Base-by-base conservation (phyloP, 225 moss, liverwort and hornwort genomes). In the Rhytidiadelphus loreus region DNA sequence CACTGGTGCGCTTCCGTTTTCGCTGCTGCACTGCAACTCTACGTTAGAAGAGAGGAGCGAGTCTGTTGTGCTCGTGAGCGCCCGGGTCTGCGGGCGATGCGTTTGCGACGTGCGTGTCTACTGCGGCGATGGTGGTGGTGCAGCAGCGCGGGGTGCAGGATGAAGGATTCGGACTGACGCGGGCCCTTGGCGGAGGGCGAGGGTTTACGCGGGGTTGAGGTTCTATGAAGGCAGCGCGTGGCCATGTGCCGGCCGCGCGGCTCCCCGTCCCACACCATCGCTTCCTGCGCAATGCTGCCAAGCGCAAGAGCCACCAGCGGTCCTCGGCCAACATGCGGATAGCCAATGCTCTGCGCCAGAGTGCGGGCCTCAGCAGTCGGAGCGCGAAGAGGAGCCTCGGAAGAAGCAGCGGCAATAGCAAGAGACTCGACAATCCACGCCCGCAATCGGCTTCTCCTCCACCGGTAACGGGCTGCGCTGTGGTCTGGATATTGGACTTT, bases 161-260 rank as follows among this genome's bases (percentile, higher is more conserved):
- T 57, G 89, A 50, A n/a, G 90, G 28, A 9, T 9, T 18, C 13
- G 75, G 64, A 62, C 82, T 91, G 92, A 92, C 5, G 35, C 41
- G 85, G 87, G 35, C 75, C 30, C 52, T 64, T 50, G 64, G 85
- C 70, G 91, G 68, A 53, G 82, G 63, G 79, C 63, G 74, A 91
- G 93, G 93, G 91, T 93, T 93, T 88, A 90, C 86, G 91, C 83
- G 80, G 91, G 92, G 93, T 88, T 88, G 92, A 95, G 91, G 91
- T 91, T 92, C 91, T 92, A 93, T 91, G 92, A 91, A 90, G 91
- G 92, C 91, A 89, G 86, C 73, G 89, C 91, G 94, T 81, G 90
- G 91, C 90, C 92, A 94, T 94, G 94, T 83, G 90, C 91, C 91
- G 91, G 90, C 89, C 86, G 73, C 88, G 89, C 90, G 93, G 90